These are phyloP conservation scores for Blastobotrys peoriensis DNA, from an alignment of 805 yeast species.

Conservation along the genomic window DNA sequence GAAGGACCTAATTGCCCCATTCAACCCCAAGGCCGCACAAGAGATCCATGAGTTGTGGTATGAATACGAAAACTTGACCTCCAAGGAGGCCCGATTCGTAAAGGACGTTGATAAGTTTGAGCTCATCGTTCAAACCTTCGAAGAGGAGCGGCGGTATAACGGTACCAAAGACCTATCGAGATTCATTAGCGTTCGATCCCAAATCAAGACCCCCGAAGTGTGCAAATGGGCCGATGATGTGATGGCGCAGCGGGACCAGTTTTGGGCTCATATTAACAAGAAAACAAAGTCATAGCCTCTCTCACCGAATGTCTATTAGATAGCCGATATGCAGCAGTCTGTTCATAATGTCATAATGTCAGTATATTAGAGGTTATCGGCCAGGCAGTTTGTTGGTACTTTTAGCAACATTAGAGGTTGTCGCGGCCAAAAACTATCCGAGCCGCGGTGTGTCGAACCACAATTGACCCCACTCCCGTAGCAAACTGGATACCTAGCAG, in stretches of 20 bases:
- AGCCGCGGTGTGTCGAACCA: constrained; percentile 77
- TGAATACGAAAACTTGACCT: constrained; percentile 81
- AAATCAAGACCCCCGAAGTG: constrained; percentile 68
- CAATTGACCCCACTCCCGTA: constrained; percentile 60
- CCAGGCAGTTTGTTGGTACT: too few species aligned
- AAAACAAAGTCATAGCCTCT: not conserved
- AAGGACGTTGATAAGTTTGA: constrained; percentile 90
- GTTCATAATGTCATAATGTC: too few species aligned
- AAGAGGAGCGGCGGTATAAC: constrained; percentile 67
- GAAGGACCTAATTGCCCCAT: constrained; percentile 52
- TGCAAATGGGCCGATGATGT: constrained; percentile 60
- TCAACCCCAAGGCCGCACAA: constrained; percentile 53
- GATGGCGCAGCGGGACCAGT: constrained; percentile 39
- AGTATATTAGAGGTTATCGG: too few species aligned
- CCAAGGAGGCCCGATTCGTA: constrained; percentile 79
- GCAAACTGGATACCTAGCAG: constrained; percentile 58
- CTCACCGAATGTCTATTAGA: too few species aligned
- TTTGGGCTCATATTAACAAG: constrained; percentile 29
- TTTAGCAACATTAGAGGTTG: constrained; percentile 56
- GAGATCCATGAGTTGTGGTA: constrained; percentile 72
- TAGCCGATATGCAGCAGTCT: too few species aligned
- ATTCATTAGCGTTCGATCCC: constrained; percentile 55
- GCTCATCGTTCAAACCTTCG: constrained; percentile 49
- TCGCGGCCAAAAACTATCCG: constrained; percentile 85
- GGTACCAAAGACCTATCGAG: constrained; percentile 57